Base-by-base conservation (phyloP, 2,329 filamentous ascomycete genomes). In the Colletotrichum sp. region DNA sequence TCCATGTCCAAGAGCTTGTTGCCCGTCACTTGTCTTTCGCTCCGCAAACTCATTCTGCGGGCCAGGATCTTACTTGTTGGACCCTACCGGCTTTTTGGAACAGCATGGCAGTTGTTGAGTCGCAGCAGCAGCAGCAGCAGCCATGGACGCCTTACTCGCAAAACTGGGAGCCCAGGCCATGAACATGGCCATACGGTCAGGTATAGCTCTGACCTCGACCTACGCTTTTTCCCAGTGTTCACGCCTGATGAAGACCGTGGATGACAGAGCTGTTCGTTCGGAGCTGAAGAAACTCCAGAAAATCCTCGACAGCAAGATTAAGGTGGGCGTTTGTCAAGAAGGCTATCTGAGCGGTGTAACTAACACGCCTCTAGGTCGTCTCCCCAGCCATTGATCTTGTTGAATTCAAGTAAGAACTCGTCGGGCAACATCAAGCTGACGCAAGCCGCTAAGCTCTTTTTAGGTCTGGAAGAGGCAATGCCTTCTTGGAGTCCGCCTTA, bases 381-480 rank as follows among this genome's bases (percentile, higher is more conserved):
- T 95, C 95, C 13, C 96, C 96, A 1, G 94, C 95, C 12, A 96
- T 98, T 79, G 95, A 98, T 81, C 92, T 98, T 87, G 95, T 98
- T 78, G 95, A 98, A 82, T 89, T 98, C 78, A 97, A 97, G 92
- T 94, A 82, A 88, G 76, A 4, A 61, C 13, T 21, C 31, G 15
- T 31, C 31, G 34, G 29, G 8, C 34, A 33, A 2, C n/a, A 59
- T 34, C 12, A 43, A 9, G 38, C 34, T 29, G 18, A 34, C 21
- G 7, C 34, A 27, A 18, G n/a, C 33, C 29, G 36, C 71, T 81
- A 24, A 80, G 80, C 54, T 76, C 75, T 16, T 76, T 77, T 57
- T 79, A 89, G 87, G 78, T 90, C 85, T 74, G 87, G 83, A 3
- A 83, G 88, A 76, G 90, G 89, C 29, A 90, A 91, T 78, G 82